Evolutionary conservation across 345 rosid species (phyloP).

Genomic region (Carallia pectinifolia): DNA sequence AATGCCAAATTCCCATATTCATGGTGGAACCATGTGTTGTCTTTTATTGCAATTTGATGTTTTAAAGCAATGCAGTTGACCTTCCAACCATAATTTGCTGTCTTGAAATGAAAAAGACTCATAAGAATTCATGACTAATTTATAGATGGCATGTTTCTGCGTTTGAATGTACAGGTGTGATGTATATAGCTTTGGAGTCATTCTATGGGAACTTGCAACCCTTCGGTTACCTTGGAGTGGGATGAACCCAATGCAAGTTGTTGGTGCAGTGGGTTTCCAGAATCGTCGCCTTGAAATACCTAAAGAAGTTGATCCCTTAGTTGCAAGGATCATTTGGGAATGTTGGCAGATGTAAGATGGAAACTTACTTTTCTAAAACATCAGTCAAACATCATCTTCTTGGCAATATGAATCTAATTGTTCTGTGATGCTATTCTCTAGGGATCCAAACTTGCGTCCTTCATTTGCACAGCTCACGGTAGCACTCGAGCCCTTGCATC

Average conservation of each 20-base stretch:
- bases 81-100: too few relatives aligned
- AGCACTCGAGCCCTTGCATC: constrained; percentile 74
- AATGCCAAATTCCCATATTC: too few relatives aligned
- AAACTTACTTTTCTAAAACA: neutral
- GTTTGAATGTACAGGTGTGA: constrained; percentile 65
- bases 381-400: too few relatives aligned
- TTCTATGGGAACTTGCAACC: constrained; percentile 97
- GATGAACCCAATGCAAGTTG: constrained; percentile 99
- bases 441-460: constrained; percentile 89
- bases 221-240: constrained; percentile 89
- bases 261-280: constrained; percentile 62
- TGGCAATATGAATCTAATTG: neutral
- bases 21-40: too few relatives aligned
- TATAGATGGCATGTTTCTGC: neutral
- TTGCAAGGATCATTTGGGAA: constrained; percentile 75
- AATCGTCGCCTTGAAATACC: constrained; percentile 74
- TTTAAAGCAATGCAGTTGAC: too few relatives aligned
- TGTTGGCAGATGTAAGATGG: constrained; percentile 97
- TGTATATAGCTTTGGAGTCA: constrained; percentile 94
- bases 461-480: constrained; percentile 74
- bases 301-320: constrained; percentile 86
- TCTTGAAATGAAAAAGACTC: too few relatives aligned
- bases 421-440: constrained; percentile 20
- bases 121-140: neutral
- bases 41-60: too few relatives aligned